Percentiles rank a stretch among this genome's conserved stretches.
phyloP scores from a whole-genome alignment of 2,329 filamentous ascomycete genomes.

The Aspergillus costaricaensis region DNA sequence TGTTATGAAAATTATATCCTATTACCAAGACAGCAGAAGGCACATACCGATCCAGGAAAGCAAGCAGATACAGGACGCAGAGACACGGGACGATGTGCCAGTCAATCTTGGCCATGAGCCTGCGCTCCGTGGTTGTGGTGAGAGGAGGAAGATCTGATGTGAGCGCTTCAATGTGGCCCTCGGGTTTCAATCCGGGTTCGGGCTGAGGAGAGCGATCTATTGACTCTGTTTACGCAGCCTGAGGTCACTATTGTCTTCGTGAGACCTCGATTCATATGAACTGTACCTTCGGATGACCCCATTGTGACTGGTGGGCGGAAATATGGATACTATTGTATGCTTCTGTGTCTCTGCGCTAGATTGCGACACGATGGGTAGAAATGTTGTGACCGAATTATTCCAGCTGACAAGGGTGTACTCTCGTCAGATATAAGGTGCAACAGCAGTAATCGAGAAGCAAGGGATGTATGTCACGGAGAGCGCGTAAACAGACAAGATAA shows the following conservation, averaged over 20 bases:
- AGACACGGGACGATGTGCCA: conserved; percentile 71
- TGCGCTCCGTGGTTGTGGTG: conserved; percentile 54
- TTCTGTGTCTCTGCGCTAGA: not conserved
- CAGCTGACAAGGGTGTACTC: not conserved
- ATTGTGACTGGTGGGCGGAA: not conserved
- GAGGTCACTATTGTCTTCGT: not conserved
- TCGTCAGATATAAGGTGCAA: not conserved
- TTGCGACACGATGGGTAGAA: not conserved
- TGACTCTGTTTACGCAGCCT: conserved; percentile 3
- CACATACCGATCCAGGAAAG: conserved; percentile 60
- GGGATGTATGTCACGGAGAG: not conserved
- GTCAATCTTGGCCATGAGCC: conserved; percentile 70
- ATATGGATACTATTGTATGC: not conserved
- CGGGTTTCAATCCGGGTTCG: conserved; percentile 21
- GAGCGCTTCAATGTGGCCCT: conserved; percentile 22
- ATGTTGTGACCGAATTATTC: not conserved
- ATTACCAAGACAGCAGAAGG: not conserved
- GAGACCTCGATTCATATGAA: not conserved
- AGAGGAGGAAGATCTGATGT: conserved; percentile 33
- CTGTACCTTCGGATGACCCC: conserved; percentile 8
- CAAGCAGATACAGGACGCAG: conserved; percentile 69
- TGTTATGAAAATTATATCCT: not conserved
- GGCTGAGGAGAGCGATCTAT: not conserved
- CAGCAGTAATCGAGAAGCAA: not conserved
- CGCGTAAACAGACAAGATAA: not conserved